These are phyloP conservation scores for Litchi chinensis DNA, from an alignment of 345 rosid species.

Conservation along the genomic window DNA sequence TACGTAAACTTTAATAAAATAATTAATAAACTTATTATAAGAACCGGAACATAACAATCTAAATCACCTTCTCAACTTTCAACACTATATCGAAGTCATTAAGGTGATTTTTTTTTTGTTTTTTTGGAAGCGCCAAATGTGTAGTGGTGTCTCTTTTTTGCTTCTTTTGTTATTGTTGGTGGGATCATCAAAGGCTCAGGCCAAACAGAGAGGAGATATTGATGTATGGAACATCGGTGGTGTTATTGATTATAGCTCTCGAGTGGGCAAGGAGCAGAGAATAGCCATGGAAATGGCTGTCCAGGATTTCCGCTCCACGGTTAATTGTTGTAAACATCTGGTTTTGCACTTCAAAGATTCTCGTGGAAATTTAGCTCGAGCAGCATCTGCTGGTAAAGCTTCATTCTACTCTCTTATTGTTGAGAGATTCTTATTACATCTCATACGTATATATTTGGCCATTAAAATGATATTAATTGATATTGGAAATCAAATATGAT, in stretches of 20 bases:
- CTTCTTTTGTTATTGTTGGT: neutral
- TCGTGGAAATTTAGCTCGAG: neutral
- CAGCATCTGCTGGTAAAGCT: conserved; percentile 10
- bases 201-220: neutral
- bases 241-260: conserved; percentile 4
- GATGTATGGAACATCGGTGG: neutral
- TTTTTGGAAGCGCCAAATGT: neutral
- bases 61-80: neutral
- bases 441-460: too few relatives aligned
- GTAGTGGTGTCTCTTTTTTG: neutral
- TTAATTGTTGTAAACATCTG: neutral
- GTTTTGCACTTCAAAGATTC: conserved; percentile 13
- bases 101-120: neutral
- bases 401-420: neutral
- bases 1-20: neutral
- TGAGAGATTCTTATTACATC: too few relatives aligned
- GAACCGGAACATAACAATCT: too few relatives aligned
- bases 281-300: conserved; percentile 14
- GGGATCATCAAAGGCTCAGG: neutral
- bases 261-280: conserved; percentile 1
- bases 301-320: conserved; percentile 4
- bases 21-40: too few relatives aligned
- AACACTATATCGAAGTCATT: neutral
- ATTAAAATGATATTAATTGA: too few relatives aligned
- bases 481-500: too few relatives aligned